Evolutionary conservation across 2,329 filamentous ascomycete genomes (phyloP), one percentile per base, ranked within the genome.

Genomic region (Tolypocladium paradoxum): DNA sequence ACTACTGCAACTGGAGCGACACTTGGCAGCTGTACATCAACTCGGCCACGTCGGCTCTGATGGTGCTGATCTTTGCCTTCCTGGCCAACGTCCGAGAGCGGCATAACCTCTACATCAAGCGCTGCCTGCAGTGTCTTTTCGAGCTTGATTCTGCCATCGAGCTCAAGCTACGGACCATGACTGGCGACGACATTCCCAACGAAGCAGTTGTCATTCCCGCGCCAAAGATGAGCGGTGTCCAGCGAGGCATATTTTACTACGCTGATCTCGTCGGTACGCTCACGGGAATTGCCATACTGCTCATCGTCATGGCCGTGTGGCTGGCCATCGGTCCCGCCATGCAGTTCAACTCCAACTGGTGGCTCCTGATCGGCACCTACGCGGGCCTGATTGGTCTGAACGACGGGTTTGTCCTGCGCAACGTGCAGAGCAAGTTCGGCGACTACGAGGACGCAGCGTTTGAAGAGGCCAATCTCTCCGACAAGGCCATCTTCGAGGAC

Each of bases 341-440:
- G 53, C 46, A 64, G 3, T 76, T 71, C 57, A 65, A 68, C 53
- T 60, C 64, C 53, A 75, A 72, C 60, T 76, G 73, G 73, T 75
- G 70, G 68, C 66, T 76, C 0, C 65, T 75, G 18, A 75, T 76
- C 48, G 73, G 73, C 14, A 76, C 73, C 0, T 76, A 75, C 56
- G 72, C 73, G 0, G 73, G 73, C 2, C 64, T 76, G 6, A 64
- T 76, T 47, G 73, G 73, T 2, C 65, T 75, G 49, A 64, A 70
- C 34, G 72, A 75, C 56, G 69, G 70, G 29, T 76, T 76, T 54
- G 65, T 76, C 16, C 65, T 76, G 14, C 70, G 71, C 36, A 75
- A 76, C 51, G 63, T 76, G 14, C 69, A 75, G 50, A 56, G 60
- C 53, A 62, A 64, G 4, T 49, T 61, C 11, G 45, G 54, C 31